These are phyloP conservation scores for Apophysomyces variabilis DNA, from an alignment of 371 early-diverging fungal species.

Conservation along the genomic window DNA sequence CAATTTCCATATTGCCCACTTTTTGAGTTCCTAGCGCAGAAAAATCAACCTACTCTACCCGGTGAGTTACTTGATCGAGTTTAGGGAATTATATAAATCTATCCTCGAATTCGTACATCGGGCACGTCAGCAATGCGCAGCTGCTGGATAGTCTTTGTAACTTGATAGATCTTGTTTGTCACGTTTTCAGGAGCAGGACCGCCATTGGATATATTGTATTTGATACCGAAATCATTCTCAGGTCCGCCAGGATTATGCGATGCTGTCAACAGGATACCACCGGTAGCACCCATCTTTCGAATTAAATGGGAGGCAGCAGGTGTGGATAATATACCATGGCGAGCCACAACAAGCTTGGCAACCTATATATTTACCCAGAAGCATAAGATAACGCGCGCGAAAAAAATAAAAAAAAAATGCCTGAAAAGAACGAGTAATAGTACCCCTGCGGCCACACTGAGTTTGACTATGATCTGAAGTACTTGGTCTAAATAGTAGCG, in stretches of 20 bases:
- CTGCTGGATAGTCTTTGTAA: constrained; percentile 70
- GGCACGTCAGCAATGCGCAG: constrained; percentile 76
- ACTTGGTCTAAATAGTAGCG: constrained; percentile 88
- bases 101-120: constrained; percentile 43
- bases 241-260: constrained; percentile 99
- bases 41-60: constrained; percentile 71
- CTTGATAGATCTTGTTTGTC: constrained; percentile 89
- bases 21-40: constrained; percentile 65
- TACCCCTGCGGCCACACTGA: constrained; percentile 90
- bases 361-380: constrained; percentile 54
- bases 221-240: constrained; percentile 97
- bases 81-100: too few relatives aligned
- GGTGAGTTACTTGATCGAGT: not conserved
- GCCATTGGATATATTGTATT: constrained; percentile 95
- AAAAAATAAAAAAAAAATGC: not conserved
- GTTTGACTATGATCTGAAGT: constrained; percentile 85
- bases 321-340: constrained; percentile 94
- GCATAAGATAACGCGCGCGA: not conserved
- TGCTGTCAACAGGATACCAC: constrained; percentile 95
- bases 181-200: constrained; percentile 95
- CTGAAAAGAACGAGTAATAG: constrained; percentile 14
- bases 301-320: constrained; percentile 97
- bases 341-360: constrained; percentile 87
- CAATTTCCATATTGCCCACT: constrained; percentile 70
- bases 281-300: constrained; percentile 84